Evolutionary conservation across 306 rosid species (phyloP), one percentile per base, ranked within the genome.

Genomic region (Parietaria judaica): DNA sequence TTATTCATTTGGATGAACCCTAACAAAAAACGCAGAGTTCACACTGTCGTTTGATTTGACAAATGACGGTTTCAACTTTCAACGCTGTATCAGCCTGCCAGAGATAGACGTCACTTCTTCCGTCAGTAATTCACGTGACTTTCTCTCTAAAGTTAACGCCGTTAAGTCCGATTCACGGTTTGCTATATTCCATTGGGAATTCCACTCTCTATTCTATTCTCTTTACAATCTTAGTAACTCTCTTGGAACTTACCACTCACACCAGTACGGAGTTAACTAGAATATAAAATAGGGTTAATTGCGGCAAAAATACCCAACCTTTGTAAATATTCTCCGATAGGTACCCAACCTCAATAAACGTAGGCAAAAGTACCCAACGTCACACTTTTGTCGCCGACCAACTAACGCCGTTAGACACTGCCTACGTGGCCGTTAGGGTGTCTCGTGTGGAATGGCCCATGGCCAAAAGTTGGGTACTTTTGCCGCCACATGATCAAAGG

Each of bases 221-320:
- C 46, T 57, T 4, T 38, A 10, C 6, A 57, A 6, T 36, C 4
- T 35, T 16, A 35, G 72, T 73, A 63, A 56, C 69, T 56, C 45
- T 58, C 58, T 64, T 51, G 59, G 57, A 67, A 69, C 66, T 67
- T 61, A 43, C 7, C 56, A 55, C 45, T 38, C 35, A 44, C 72
- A 34, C 46, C 64, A 55, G 31, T 23, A 23, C 31, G 31, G 31
- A n/a, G 1, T 23, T 23, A 23, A 23, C 31, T 23, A 23, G 31
- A 23, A 23, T 23, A 23, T 23, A n/a, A n/a, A n/a, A n/a, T n/a
- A n/a, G n/a, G n/a, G n/a, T n/a, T n/a, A n/a, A n/a, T n/a, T n/a
- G n/a, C n/a, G n/a, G n/a, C n/a, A n/a, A n/a, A n/a, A n/a, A n/a
- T n/a, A n/a, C n/a, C n/a, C n/a, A n/a, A n/a, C n/a, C n/a, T n/a